A percentile compares a stretch with the other conserved stretches of the same genome.
Conservation (phyloP, 345 rosid species). For the Eucalyptus sp. region DNA sequence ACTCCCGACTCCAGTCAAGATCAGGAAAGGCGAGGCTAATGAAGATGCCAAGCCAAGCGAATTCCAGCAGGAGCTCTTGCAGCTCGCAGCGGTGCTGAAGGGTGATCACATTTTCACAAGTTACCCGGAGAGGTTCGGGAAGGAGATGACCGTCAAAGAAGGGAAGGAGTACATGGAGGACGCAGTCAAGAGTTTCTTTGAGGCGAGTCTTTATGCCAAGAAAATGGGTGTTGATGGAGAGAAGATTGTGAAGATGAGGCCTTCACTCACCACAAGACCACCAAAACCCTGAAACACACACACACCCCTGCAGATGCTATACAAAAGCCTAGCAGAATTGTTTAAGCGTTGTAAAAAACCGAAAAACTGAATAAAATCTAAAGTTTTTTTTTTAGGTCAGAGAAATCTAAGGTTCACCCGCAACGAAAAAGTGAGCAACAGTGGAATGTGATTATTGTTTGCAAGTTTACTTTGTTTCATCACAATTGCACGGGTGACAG, state of each 20-base stretch:
- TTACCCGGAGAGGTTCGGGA: slow-evolving; percentile 34
- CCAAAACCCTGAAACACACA: background rate
- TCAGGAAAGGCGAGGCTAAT: slow-evolving; percentile 46
- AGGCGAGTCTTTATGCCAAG: slow-evolving; percentile 47
- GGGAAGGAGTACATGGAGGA: slow-evolving; percentile 82
- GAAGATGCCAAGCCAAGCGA: slow-evolving; percentile 60
- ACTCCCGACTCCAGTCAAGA: slow-evolving; percentile 49
- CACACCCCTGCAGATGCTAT: background rate
- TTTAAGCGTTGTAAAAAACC: background rate
- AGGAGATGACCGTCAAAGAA: slow-evolving; percentile 65
- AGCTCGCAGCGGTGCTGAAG: slow-evolving; percentile 72
- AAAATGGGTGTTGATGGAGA: slow-evolving; percentile 74
- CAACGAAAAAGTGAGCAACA: background rate
- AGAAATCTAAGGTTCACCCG: background rate
- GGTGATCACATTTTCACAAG: slow-evolving; percentile 55
- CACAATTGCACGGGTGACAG: background rate
- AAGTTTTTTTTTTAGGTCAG: background rate
- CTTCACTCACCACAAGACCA: slow-evolving; percentile 70
- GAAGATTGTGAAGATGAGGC: slow-evolving; percentile 71
- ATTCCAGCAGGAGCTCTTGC: slow-evolving; percentile 79
- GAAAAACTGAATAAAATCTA: background rate
- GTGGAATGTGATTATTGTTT: background rate
- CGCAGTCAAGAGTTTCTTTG: slow-evolving; percentile 65
- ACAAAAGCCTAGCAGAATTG: background rate
- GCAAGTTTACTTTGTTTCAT: background rate